A percentile compares a stretch with the other conserved stretches of the same genome.
These are phyloP conservation scores for Neurospora tetrasperma DNA, from an alignment of 495 filamentous ascomycete species.

Conservation along the genomic window DNA sequence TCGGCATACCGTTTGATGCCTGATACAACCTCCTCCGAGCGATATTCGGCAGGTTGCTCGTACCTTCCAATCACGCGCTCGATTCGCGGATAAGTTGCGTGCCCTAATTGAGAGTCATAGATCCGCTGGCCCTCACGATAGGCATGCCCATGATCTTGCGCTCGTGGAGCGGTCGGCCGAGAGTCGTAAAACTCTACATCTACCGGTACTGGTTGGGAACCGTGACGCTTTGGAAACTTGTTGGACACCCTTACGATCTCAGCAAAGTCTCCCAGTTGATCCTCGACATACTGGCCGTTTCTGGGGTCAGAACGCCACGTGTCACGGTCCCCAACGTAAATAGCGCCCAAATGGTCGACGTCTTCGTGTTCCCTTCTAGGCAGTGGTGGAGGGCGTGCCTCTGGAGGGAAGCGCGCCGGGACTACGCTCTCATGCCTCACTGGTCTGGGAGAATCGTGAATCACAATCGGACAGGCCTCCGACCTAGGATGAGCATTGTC, in stretches of 20 bases:
- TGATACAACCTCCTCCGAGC: background rate
- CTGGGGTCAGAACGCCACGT: background rate
- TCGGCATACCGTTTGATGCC: background rate
- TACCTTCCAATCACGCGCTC: background rate
- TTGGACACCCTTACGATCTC: conserved; percentile 22
- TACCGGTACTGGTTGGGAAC: conserved; percentile 2
- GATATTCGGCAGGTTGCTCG: background rate
- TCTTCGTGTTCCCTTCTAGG: background rate
- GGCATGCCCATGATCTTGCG: background rate
- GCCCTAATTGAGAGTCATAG: background rate
- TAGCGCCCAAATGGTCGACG: background rate
- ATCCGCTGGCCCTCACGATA: background rate
- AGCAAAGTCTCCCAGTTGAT: conserved; percentile 7
- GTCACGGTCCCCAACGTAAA: conserved; percentile 3
- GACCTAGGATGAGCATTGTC: conserved; percentile 15
- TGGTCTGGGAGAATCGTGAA: conserved; percentile 7
- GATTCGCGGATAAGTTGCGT: background rate
- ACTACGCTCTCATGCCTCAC: conserved; percentile 2
- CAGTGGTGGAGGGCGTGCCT: background rate
- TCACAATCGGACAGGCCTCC: conserved; percentile 16
- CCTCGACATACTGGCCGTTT: conserved; percentile 7
- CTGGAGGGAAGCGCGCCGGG: background rate
- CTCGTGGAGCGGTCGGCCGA: background rate
- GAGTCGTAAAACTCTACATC: conserved; percentile 2
- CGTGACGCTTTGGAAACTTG: conserved; percentile 22